A percentile compares a stretch with the other conserved stretches of the same genome.
These are phyloP conservation scores for Geranium brycei DNA, from an alignment of 345 rosid species.

Conservation along the genomic window DNA sequence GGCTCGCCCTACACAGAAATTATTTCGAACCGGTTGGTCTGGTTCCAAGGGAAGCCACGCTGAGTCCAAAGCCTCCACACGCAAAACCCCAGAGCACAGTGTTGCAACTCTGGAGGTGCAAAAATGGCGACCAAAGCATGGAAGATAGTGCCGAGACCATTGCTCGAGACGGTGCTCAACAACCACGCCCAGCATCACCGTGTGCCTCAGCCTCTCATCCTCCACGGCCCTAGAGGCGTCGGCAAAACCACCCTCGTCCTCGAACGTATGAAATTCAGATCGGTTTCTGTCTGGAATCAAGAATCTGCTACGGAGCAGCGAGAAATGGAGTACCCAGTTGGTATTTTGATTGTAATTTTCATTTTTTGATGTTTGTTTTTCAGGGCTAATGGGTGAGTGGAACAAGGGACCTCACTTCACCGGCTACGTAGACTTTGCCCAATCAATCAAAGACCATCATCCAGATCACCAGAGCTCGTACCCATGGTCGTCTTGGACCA, in stretches of 20 bases:
- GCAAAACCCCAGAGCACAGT: background rate
- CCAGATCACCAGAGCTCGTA: conserved; percentile 49
- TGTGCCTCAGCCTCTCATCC: conserved; percentile 81
- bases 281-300: background rate
- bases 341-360: background rate
- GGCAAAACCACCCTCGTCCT: conserved; percentile 92
- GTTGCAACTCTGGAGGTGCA: background rate
- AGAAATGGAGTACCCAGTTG: background rate
- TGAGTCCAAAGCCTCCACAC: background rate
- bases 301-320: no score
- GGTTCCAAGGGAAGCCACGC: background rate
- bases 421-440: conserved; percentile 84
- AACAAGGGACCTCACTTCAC: conserved; percentile 77
- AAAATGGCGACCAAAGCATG: conserved; percentile 74
- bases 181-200: conserved; percentile 94
- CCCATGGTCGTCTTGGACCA: conserved; percentile 89
- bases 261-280: conserved; percentile 35
- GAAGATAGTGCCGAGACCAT: conserved; percentile 75
- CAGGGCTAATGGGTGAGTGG: conserved; percentile 78
- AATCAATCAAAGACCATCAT: conserved; percentile 61
- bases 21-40: background rate
- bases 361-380: background rate
- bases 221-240: conserved; percentile 96
- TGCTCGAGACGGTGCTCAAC: conserved; percentile 73
- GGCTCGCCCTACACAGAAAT: no score